phyloP scores from a whole-genome alignment of 345 rosid species.

The Lepidium sativum region DNA sequence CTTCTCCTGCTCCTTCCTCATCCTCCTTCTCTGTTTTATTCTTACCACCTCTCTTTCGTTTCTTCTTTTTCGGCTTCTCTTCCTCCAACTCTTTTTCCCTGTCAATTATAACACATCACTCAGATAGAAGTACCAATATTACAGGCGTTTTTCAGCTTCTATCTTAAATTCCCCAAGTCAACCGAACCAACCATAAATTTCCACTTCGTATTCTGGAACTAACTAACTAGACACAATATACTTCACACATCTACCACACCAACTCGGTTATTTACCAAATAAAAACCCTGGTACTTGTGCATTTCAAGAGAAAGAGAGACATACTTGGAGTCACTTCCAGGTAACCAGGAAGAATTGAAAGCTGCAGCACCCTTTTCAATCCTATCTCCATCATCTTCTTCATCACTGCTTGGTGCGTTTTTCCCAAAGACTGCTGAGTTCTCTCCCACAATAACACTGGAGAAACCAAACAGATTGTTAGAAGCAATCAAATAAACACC shows the following conservation, averaged over 20 bases:
- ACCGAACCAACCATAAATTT: not conserved
- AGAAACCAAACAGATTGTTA: slow-evolving; percentile 8
- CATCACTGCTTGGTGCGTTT: slow-evolving; percentile 39
- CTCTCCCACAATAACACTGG: slow-evolving; percentile 84
- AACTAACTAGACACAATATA: not conserved
- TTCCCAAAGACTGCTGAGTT: slow-evolving; percentile 49
- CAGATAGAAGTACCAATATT: not conserved
- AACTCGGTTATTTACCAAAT: not conserved
- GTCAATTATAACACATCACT: not conserved
- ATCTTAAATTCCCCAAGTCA: not conserved
- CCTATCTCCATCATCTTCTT: slow-evolving; percentile 39
- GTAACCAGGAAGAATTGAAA: slow-evolving; percentile 87
- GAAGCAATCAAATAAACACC: not conserved
- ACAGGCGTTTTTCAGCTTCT: not conserved
- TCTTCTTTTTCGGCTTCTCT: slow-evolving; percentile 37
- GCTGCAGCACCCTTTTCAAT: slow-evolving; percentile 45
- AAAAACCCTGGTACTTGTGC: not conserved
- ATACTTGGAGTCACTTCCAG: slow-evolving; percentile 56
- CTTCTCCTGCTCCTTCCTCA: slow-evolving; percentile 41
- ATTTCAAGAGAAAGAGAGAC: slow-evolving; percentile 8
- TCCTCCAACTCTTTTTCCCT: slow-evolving; percentile 41
- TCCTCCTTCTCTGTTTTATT: slow-evolving; percentile 29
- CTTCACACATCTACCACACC: not conserved
- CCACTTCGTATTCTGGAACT: slow-evolving; percentile 28
- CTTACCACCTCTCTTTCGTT: slow-evolving; percentile 33